A percentile compares a stretch with the other conserved stretches of the same genome.
Evolutionary conservation across 768 basidiomycete genomes (phyloP).

Genomic region (Tricholomella constricta): DNA sequence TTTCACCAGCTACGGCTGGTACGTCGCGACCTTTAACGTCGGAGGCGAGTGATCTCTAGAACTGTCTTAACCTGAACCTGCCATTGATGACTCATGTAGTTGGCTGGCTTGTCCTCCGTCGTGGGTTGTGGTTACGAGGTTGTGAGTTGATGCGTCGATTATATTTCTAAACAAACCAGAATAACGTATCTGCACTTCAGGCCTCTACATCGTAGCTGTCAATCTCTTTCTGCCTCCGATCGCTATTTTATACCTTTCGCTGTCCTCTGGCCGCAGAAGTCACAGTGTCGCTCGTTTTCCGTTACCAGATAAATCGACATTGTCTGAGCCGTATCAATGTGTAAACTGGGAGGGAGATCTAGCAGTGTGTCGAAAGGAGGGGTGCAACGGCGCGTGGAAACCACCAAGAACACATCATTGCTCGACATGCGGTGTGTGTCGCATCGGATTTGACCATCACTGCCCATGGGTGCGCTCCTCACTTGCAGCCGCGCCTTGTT

Average conservation of each 20-base stretch:
- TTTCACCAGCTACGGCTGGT: slow-evolving; percentile 34
- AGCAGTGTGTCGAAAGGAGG: slow-evolving; percentile 33
- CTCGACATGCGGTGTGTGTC: slow-evolving; percentile 45
- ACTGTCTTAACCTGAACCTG: not conserved
- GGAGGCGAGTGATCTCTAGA: slow-evolving; percentile 24
- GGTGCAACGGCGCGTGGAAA: slow-evolving; percentile 41
- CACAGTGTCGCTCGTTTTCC: slow-evolving; percentile 33
- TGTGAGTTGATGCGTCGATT: slow-evolving; percentile 16
- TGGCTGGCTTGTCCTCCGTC: slow-evolving; percentile 31
- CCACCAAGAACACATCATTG: slow-evolving; percentile 48
- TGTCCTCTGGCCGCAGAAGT: slow-evolving; percentile 33
- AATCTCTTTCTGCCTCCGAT: slow-evolving; percentile 27
- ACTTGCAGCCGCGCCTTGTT: not conserved
- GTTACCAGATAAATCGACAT: slow-evolving; percentile 30
- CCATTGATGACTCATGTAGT: slow-evolving; percentile 19
- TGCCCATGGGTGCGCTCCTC: slow-evolving; percentile 44
- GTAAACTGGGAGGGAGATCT: slow-evolving; percentile 33
- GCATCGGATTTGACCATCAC: slow-evolving; percentile 48
- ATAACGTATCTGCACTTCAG: slow-evolving; percentile 17
- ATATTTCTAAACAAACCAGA: not conserved
- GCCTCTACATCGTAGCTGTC: slow-evolving; percentile 29
- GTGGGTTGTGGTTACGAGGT: slow-evolving; percentile 20
- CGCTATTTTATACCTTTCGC: slow-evolving; percentile 33
- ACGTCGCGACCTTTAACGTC: slow-evolving; percentile 32
- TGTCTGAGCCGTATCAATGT: slow-evolving; percentile 45